Base-by-base conservation (phyloP, 148 eudicot genomes). In the Polygonum maritimum region DNA sequence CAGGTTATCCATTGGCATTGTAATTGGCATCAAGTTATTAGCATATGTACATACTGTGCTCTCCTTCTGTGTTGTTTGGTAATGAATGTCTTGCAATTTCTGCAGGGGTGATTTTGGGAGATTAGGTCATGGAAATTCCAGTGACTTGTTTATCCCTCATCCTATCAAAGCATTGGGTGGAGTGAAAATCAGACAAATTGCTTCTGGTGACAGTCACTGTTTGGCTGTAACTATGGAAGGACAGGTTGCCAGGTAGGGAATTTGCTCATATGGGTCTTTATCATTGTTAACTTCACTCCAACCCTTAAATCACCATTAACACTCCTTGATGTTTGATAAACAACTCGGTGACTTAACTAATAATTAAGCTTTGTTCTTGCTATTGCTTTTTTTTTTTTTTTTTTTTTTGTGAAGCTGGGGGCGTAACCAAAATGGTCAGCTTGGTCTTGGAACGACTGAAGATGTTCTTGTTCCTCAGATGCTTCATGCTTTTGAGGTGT, bases 81-180 rank as follows among this genome's bases (percentile, higher is more conserved):
- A 26, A 65, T 0, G 15, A 16, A 36, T 65, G 8, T 65, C 9
- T 15, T 65, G 4, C 14, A 4, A 35, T 14, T 65, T 14, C 78
- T 52, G 16, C 84, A 95, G 99, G 99, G 99, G 99, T 83, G 99
- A 95, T 88, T 95, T 95, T 88, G 99, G 99, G 80, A 91, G 99
- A 80, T 85, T 95, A 48, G 99, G 99, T 79, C 99, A 95, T 85
- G 99, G 99, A 76, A 92, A 95, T 79, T 95, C 97, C 39, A 92
- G 90, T 71, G 99, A 95, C 77, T 80, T 95, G 78, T 92, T 95
- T 78, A 82, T 86, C 76, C 99, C 99, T 75, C 97, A 86, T 81
- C 96, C 96, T 51, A 92, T 95, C 76, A 92, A 80, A 86, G 91
- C 92, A 74, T 81, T 95, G 48, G 87, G 85, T 75, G 89, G 92